These are phyloP conservation scores for Prinsepia uniflora DNA, from an alignment of 306 rosid species.

Conservation along the genomic window DNA sequence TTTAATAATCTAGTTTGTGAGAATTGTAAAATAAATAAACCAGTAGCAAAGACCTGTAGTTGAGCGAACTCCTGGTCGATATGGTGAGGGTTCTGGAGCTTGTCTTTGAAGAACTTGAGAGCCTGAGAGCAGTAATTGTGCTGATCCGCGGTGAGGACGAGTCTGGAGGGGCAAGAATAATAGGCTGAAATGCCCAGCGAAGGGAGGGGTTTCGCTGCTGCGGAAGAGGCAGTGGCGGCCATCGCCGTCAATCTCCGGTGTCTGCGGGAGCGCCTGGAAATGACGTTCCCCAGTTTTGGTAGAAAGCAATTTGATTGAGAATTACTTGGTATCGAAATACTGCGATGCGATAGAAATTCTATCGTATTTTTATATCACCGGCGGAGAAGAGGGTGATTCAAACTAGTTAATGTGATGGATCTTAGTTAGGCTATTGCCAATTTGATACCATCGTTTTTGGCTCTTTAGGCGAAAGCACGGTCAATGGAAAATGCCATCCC, in stretches of 20 bases:
- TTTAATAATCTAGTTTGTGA: background rate
- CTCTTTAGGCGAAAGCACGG: no score
- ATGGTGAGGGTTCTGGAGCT: constrained; percentile 41
- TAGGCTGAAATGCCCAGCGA: constrained; percentile 49
- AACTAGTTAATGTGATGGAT: no score
- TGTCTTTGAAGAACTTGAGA: constrained; percentile 48
- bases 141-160: constrained; percentile 62
- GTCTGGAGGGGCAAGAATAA: constrained; percentile 32
- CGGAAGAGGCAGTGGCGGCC: constrained; percentile 13
- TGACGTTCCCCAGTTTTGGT: constrained; percentile 46
- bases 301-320: background rate
- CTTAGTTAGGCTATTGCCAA: no score
- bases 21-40: background rate
- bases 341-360: background rate
- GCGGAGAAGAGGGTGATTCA: no score
- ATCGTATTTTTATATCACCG: no score
- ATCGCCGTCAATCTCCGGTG: constrained; percentile 34
- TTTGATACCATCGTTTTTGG: no score
- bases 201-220: constrained; percentile 15
- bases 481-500: no score
- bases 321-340: background rate
- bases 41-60: constrained; percentile 44
- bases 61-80: constrained; percentile 60
- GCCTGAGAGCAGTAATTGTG: constrained; percentile 56
- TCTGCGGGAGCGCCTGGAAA: constrained; percentile 35